Base-by-base conservation (phyloP, 164 flowering plant genomes). In the Stephania yunnanensis region DNA sequence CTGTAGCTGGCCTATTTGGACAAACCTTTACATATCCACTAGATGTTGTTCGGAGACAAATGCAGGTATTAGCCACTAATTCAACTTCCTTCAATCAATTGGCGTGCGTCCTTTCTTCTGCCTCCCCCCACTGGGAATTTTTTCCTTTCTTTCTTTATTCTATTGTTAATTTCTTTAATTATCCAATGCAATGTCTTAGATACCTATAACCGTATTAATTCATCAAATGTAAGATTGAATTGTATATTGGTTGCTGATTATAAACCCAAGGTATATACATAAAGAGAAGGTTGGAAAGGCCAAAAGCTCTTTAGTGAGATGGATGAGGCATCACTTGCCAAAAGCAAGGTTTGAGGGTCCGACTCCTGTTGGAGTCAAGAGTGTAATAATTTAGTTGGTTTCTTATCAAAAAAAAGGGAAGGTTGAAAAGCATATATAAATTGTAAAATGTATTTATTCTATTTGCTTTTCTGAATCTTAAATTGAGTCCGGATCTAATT, bases 11-110 rank as follows among this genome's bases (percentile, higher is more conserved):
- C 72, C 85, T 95, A 68, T 86, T 95, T 69, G 99, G 99, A 46
- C 99, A 93, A 83, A 93, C 97, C 44, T 81, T 93, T 74, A 93
- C 98, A 46, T 95, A 93, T 79, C 99, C 99, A 19, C 80, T 95
- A 70, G 99, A 95, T 85, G 99, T 95, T 78, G 97, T 95, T 45
- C 83, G 97, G 79, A 87, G 99, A 78, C 99, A 92, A 76, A 95
- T 95, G 99, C 99, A 95, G 98, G 99, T 95, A 84, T 48, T 22
- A 19, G 2, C 15, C 64, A 25, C 20, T 13, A 5, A 8, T 2
- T 63, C 1, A n/a, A 2, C 30, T n/a, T 69, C 25, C 25, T 42
- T 73, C 63, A 36, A 36, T 4, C 69, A 13, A 0, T 30, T 75
- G 0, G 0, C 7, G 9, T 17, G 4, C 0, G 9, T n/a, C 22